Evolutionary conservation across 257 asterid genomes (phyloP).

Genomic region (Salvia miltiorrhiza): DNA sequence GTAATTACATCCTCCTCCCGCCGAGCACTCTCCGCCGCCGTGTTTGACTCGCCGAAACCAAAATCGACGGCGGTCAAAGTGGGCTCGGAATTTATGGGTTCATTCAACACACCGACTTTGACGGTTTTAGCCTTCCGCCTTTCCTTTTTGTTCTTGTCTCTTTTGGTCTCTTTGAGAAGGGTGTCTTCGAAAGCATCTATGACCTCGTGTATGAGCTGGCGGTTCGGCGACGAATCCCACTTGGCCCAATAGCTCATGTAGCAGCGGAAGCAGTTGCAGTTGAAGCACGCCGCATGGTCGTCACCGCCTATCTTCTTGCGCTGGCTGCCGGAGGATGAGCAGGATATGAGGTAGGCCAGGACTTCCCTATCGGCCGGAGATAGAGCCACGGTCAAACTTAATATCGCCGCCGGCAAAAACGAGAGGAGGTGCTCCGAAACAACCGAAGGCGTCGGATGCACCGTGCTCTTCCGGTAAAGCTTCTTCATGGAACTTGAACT

Average conservation of each 20-base stretch:
- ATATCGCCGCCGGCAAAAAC: slow-evolving; percentile 54
- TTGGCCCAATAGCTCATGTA: slow-evolving; percentile 67
- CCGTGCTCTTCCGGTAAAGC: slow-evolving; percentile 53
- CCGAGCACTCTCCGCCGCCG: slow-evolving; percentile 30
- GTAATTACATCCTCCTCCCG: slow-evolving; percentile 21
- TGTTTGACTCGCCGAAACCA: slow-evolving; percentile 20
- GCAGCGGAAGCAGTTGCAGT: slow-evolving; percentile 71
- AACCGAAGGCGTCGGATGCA: slow-evolving; percentile 62
- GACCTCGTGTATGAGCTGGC: slow-evolving; percentile 63
- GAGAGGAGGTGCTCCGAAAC: slow-evolving; percentile 68
- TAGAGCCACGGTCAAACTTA: slow-evolving; percentile 47
- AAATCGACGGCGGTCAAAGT: slow-evolving; percentile 29
- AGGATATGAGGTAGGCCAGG: slow-evolving; percentile 62
- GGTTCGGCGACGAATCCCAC: slow-evolving; percentile 76
- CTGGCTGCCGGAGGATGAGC: slow-evolving; percentile 37
- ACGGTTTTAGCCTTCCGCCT: slow-evolving; percentile 42
- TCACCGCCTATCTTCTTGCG: slow-evolving; percentile 32
- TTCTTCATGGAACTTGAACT: slow-evolving; percentile 47
- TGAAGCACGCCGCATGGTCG: slow-evolving; percentile 56
- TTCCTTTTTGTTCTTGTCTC: slow-evolving; percentile 34
- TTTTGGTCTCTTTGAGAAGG: slow-evolving; percentile 34
- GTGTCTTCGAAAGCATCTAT: slow-evolving; percentile 67
- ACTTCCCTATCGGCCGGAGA: slow-evolving; percentile 56
- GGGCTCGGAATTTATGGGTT: slow-evolving; percentile 28
- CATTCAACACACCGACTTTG: slow-evolving; percentile 20